Evolutionary conservation across 495 filamentous ascomycete species (phyloP), one percentile per base, ranked within the genome.

Genomic region (Aspergillus conjunctus): DNA sequence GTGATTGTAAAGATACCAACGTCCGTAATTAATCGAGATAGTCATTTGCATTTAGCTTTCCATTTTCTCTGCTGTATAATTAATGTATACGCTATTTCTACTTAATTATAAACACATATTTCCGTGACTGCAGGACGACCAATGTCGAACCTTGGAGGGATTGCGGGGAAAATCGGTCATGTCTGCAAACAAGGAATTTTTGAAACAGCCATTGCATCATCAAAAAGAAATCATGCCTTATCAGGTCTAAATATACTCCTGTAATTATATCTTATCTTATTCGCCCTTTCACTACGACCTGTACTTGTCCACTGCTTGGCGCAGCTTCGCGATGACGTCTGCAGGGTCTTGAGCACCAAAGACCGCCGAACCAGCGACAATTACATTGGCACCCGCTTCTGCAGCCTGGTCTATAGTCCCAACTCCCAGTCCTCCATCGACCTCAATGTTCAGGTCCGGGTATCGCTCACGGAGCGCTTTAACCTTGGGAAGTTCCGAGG

Each of bases 361-460:
- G 43, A 98, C 89, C 4, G 94, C 95, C 63, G 90, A 94, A n/a
- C 94, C 94, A 8, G 94, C 95, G 34, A 98, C 94, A 68, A 98
- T 98, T 53, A 98, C 94, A 68, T 98, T 98, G 37, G 94, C 94
- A 12, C 94, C 94, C 0, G 94, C 94, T 54, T 97, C 92, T 0
- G 95, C 95, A 5, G 93, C 95, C 72, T 91, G 88, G 68, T 95
- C 93, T 66, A 98, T 92, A 2, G 95, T 98, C 53, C 88, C 87
- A 49, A 90, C 81, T 3, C 91, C 91, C 34, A 98, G 69, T 7
- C 94, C 94, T 43, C 94, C 94, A 73, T 98, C 94, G 30, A 98
- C 94, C 73, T 98, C 94, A 67, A 98, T 98, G 77, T 97, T 92
- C 49, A 98, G 74, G 5, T 93, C 82, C 6, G 94, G 94, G 73